phyloP scores from a whole-genome alignment of 371 early-diverging fungal species.

The Mortierella sp. region DNA sequence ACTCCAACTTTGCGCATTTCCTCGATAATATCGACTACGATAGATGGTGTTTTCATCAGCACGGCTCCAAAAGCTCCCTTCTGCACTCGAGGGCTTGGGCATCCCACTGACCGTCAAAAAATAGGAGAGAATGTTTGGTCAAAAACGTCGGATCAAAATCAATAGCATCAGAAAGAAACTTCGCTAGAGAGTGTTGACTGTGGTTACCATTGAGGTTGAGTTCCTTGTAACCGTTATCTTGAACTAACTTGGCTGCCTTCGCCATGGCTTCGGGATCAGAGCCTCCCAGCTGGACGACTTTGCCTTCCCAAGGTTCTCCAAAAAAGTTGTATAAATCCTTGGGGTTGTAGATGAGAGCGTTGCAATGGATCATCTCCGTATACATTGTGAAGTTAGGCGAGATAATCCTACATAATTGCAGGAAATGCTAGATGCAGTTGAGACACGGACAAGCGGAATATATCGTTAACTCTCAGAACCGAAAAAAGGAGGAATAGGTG shows the following conservation, averaged over 20 bases:
- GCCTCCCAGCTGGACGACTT: slow-evolving; percentile 76
- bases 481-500: background rate
- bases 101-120: slow-evolving; percentile 62
- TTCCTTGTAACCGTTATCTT: slow-evolving; percentile 65
- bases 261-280: slow-evolving; percentile 67
- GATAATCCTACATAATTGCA: slow-evolving; percentile 77
- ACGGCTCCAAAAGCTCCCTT: slow-evolving; percentile 80
- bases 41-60: slow-evolving; percentile 78
- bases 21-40: slow-evolving; percentile 69
- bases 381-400: slow-evolving; percentile 76
- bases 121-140: background rate
- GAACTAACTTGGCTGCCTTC: slow-evolving; percentile 62
- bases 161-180: too few relatives aligned
- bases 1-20: slow-evolving; percentile 66
- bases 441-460: background rate
- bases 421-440: slow-evolving; percentile 62
- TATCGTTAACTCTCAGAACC: too few relatives aligned
- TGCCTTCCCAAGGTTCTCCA: slow-evolving; percentile 64
- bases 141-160: background rate
- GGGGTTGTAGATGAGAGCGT: slow-evolving; percentile 69
- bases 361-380: slow-evolving; percentile 85
- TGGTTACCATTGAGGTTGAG: slow-evolving; percentile 74
- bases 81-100: slow-evolving; percentile 81
- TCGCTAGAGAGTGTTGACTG: background rate
- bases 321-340: slow-evolving; percentile 61